Evolutionary conservation across 2,329 filamentous ascomycete genomes (phyloP).

Genomic region (Colletotrichum falcatum): DNA sequence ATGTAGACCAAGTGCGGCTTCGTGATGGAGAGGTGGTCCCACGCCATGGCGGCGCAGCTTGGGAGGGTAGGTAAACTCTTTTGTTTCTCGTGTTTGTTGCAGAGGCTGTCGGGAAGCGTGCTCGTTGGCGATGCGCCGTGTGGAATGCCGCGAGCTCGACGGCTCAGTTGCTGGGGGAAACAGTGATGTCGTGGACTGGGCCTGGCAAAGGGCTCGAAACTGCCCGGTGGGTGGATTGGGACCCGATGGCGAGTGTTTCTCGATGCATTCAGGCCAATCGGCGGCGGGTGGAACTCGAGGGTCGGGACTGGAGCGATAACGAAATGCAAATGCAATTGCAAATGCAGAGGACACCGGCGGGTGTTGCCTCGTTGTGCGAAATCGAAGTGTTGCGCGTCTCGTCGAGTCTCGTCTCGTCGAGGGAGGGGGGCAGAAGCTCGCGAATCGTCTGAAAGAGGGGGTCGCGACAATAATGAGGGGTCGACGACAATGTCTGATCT

Average conservation of each 20-base stretch:
- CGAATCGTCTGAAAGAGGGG: background rate
- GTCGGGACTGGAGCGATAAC: background rate
- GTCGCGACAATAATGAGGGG: slow-evolving; percentile 10
- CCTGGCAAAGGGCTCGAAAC: slow-evolving; percentile 43
- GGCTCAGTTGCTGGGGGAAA: slow-evolving; percentile 26
- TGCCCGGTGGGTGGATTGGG: slow-evolving; percentile 45
- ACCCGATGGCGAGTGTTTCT: slow-evolving; percentile 43
- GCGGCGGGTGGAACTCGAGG: background rate
- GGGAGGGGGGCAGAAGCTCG: background rate
- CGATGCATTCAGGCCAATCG: slow-evolving; percentile 49
- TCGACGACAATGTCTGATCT: slow-evolving; percentile 16
- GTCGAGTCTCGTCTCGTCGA: slow-evolving; percentile 7
- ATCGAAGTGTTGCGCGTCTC: slow-evolving; percentile 1
- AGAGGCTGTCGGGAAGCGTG: background rate
- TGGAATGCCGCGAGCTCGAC: background rate
- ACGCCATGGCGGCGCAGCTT: slow-evolving; percentile 69
- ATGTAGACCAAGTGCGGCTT: slow-evolving; percentile 98
- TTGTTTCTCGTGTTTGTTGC: slow-evolving; percentile 1
- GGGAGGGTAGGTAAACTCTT: background rate
- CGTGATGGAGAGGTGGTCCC: slow-evolving; percentile 87
- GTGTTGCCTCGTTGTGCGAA: slow-evolving; percentile 1
- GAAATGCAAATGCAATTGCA: background rate
- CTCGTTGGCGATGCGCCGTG: background rate
- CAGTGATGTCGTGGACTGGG: slow-evolving; percentile 40
- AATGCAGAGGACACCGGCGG: slow-evolving; percentile 28